Conservation (phyloP, 2,329 filamentous ascomycete species). For the Trichoderma sp. region DNA sequence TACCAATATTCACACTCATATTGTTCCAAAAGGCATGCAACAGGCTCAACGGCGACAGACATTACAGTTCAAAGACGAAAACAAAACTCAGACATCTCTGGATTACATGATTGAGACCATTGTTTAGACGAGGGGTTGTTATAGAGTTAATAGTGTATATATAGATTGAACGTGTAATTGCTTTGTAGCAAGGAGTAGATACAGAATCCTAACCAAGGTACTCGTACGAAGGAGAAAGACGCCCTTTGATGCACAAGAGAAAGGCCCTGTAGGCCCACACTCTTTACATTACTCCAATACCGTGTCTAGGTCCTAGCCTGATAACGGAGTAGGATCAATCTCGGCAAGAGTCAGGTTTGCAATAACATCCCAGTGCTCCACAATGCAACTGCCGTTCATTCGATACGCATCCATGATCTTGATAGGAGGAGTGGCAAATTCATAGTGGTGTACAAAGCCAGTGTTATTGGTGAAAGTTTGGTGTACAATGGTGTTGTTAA, state of each 20-base stretch:
- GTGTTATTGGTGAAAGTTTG: background rate
- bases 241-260: background rate
- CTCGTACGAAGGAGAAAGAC: background rate
- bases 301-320: background rate
- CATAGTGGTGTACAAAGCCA: background rate
- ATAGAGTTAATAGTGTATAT: background rate
- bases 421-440: background rate
- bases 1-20: background rate
- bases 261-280: background rate
- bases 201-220: background rate
- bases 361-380: conserved; percentile 11
- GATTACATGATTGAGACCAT: background rate
- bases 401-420: conserved; percentile 9
- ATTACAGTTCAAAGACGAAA: background rate
- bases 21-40: background rate
- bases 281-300: background rate
- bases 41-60: background rate
- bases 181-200: background rate
- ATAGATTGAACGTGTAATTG: background rate
- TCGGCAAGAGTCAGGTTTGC: conserved; percentile 4
- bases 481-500: background rate
- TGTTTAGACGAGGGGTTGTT: background rate
- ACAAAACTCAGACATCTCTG: background rate
- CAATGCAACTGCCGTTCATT: conserved; percentile 11
- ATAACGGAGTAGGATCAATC: background rate